Evolutionary conservation across 1,284 basidiomycete species (phyloP), one percentile per base, ranked within the genome.

Genomic region (Neonothopanus nambi): DNA sequence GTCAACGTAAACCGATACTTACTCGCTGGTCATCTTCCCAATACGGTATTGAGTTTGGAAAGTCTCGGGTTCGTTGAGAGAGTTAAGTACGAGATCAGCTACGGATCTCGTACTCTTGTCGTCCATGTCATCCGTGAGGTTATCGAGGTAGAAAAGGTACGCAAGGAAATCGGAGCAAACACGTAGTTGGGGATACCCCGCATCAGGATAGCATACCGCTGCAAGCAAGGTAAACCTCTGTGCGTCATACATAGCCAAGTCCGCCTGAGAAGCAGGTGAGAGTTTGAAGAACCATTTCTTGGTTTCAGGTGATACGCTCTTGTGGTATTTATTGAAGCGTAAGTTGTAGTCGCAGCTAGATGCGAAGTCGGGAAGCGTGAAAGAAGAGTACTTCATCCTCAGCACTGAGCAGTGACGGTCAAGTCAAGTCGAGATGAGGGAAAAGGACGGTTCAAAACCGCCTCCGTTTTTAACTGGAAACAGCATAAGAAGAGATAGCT

Each of bases 151-250:
- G 59, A 80, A 79, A 30, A 80, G 65, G 57, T 70, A 78, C 54
- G 67, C 72, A 47, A 78, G 64, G 57, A 76, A 80, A 58, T 79
- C 77, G 54, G 68, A 69, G 60, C 72, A 72, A 52, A 72, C 71
- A 3, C 75, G 72, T 20, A 80, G 69, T 45, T 76, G 73, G 2
- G 64, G 65, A 36, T 66, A 64, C 5, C 69, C 71, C 3, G 73
- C 74, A 23, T 75, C 64, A 3, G 78, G 74, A 57, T 82, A 83
- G 59, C 76, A 79, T 68, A 76, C 73, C 11, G 77, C 69, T 7
- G 78, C 73, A 42, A 83, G 74, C 21, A 69, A 70, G 3, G 76
- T 78, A 13, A 72, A 74, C 60, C 80, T 80, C 52, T 84, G 72
- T 0, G 76, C 77, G 49, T 76, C 74, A 61, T 80, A 78, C n/a